phyloP scores from a whole-genome alignment of 768 basidiomycete genomes.

The Epithele typhae region DNA sequence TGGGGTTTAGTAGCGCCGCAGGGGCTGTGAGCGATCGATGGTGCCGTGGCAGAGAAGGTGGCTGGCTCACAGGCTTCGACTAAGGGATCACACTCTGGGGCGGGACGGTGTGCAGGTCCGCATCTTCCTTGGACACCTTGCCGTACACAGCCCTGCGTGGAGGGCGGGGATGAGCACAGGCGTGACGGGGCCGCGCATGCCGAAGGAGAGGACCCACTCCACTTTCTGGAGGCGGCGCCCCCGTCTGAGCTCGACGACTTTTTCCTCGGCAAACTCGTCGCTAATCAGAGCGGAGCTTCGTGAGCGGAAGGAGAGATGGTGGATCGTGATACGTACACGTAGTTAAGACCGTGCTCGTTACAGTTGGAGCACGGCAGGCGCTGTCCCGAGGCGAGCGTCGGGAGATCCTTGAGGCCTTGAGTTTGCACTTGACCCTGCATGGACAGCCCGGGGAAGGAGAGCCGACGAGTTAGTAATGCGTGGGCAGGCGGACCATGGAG shows the following conservation, averaged over 20 bases:
- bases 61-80: slow-evolving; percentile 60
- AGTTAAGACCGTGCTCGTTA: slow-evolving; percentile 82
- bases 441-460: slow-evolving; percentile 1
- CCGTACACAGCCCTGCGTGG: slow-evolving; percentile 69
- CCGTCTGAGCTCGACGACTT: slow-evolving; percentile 80
- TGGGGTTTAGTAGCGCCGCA: slow-evolving; percentile 2
- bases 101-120: slow-evolving; percentile 30
- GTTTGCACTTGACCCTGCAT: slow-evolving; percentile 96
- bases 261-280: slow-evolving; percentile 89
- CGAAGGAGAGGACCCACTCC: slow-evolving; percentile 53
- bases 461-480: too few relatives aligned
- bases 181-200: background rate
- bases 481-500: slow-evolving; percentile 8
- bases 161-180: slow-evolving; percentile 4
- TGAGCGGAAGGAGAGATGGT: background rate
- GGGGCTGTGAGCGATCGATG: slow-evolving; percentile 6
- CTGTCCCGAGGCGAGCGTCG: slow-evolving; percentile 40
- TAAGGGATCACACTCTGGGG: slow-evolving; percentile 60
- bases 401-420: slow-evolving; percentile 83
- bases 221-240: slow-evolving; percentile 81
- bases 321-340: slow-evolving; percentile 64
- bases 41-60: slow-evolving; percentile 2
- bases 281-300: slow-evolving; percentile 36
- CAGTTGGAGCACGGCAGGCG: slow-evolving; percentile 79
- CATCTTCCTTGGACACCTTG: slow-evolving; percentile 49